These are phyloP conservation scores for Debaryomycetaceae sp. DNA, from an alignment of 1,139 yeast genomes.

Conservation along the genomic window DNA sequence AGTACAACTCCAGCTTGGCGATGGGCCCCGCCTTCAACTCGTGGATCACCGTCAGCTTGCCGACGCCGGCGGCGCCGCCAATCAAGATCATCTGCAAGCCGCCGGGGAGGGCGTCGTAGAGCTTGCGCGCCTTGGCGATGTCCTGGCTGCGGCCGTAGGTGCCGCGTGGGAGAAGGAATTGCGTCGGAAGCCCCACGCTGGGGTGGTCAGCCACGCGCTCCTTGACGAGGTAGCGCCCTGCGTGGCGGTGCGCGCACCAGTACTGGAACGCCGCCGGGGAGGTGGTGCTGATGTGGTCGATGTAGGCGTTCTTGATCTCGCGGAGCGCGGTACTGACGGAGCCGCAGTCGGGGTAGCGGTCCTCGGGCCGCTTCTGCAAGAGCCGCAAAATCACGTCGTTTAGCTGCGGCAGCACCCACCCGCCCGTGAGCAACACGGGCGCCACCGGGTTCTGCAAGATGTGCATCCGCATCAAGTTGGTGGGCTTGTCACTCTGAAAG, in stretches of 20 bases:
- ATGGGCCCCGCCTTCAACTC: slow-evolving; percentile 37
- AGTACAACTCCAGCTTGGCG: slow-evolving; percentile 34
- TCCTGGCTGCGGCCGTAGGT: slow-evolving; percentile 36
- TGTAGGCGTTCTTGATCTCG: slow-evolving; percentile 17
- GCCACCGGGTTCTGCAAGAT: slow-evolving; percentile 38
- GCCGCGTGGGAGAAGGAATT: slow-evolving; percentile 24
- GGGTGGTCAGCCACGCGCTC: slow-evolving; percentile 7
- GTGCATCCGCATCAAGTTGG: slow-evolving; percentile 39
- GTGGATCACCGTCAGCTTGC: slow-evolving; percentile 43
- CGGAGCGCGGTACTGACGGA: slow-evolving; percentile 37
- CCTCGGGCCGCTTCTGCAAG: slow-evolving; percentile 38
- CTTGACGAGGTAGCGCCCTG: neutral
- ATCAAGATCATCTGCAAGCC: slow-evolving; percentile 31
- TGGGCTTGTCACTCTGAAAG: slow-evolving; percentile 38
- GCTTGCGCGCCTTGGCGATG: slow-evolving; percentile 20
- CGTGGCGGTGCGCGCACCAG: slow-evolving; percentile 5
- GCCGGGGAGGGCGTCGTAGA: slow-evolving; percentile 18
- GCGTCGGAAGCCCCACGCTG: slow-evolving; percentile 14
- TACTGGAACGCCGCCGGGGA: slow-evolving; percentile 7
- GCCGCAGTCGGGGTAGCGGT: slow-evolving; percentile 37
- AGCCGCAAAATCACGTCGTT: slow-evolving; percentile 41
- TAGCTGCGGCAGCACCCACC: slow-evolving; percentile 34
- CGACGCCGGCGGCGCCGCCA: slow-evolving; percentile 45
- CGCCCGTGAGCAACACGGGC: slow-evolving; percentile 30
- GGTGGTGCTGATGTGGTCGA: slow-evolving; percentile 10